Conservation (phyloP, 306 rosid genomes). For the Begonia loranthoides region DNA sequence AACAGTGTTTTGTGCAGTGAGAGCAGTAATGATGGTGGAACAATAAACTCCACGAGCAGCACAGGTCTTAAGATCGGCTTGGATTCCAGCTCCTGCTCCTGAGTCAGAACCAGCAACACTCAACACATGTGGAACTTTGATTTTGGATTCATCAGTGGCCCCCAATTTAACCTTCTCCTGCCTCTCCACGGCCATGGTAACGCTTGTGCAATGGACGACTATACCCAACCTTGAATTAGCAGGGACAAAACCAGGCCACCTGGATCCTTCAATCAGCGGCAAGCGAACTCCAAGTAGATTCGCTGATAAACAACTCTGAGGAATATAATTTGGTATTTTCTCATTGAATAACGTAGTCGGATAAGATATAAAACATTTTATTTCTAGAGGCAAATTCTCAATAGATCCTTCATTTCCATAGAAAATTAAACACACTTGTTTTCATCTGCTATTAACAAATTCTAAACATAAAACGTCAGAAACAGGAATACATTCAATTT, state of each 20-base stretch:
- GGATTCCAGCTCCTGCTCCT: conserved; percentile 91
- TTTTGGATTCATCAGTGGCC: conserved; percentile 10
- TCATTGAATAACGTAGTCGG: no score
- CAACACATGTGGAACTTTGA: conserved; percentile 55
- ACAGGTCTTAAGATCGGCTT: conserved; percentile 85
- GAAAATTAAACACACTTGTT: no score
- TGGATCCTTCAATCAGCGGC: conserved; percentile 1
- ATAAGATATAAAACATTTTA: no score
- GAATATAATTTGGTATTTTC: neutral
- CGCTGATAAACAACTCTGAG: conserved; percentile 3
- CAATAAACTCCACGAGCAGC: conserved; percentile 75
- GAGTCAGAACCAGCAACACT: conserved; percentile 89
- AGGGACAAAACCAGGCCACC: conserved; percentile 6
- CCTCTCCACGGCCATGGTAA: conserved; percentile 24
- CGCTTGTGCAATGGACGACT: conserved; percentile 3
- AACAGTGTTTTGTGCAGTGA: conserved; percentile 84
- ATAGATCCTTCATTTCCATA: no score
- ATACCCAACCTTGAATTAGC: conserved; percentile 4
- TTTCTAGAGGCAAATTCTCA: no score
- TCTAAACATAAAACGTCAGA: no score
- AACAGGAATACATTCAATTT: no score
- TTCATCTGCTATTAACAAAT: no score
- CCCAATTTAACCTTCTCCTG: conserved; percentile 15
- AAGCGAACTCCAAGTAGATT: conserved; percentile 4
- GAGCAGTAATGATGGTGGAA: conserved; percentile 84